These are phyloP conservation scores for Tulasnella sp. DNA, from an alignment of 768 basidiomycete genomes.

Conservation along the genomic window DNA sequence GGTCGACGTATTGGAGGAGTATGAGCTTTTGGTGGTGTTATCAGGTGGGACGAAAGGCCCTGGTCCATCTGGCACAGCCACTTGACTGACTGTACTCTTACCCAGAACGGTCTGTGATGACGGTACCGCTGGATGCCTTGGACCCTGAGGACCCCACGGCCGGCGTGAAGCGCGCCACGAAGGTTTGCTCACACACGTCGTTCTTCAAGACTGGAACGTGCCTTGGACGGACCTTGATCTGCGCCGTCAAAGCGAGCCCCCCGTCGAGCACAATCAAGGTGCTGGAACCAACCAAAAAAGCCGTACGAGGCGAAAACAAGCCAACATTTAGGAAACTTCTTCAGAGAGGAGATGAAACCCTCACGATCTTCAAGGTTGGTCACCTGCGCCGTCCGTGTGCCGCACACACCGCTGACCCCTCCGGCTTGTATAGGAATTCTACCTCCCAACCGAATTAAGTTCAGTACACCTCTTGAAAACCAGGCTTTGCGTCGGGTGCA, in stretches of 20 bases:
- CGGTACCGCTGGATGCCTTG: conserved; percentile 91
- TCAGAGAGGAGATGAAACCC: conserved; percentile 92
- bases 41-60: conserved; percentile 59
- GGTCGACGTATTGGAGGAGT: conserved; percentile 95
- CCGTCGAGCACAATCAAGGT: conserved; percentile 98
- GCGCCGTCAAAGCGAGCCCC: conserved; percentile 94
- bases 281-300: conserved; percentile 93
- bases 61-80: conserved; percentile 75
- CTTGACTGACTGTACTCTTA: conserved; percentile 78
- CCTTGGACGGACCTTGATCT: conserved; percentile 87
- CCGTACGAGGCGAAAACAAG: conserved; percentile 72
- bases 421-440: conserved; percentile 75
- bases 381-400: no score
- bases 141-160: conserved; percentile 89
- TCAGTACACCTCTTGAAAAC: conserved; percentile 98
- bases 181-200: conserved; percentile 92
- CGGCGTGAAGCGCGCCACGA: conserved; percentile 90
- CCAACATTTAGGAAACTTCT: conserved; percentile 92
- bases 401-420: not conserved
- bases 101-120: conserved; percentile 93
- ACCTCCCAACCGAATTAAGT: conserved; percentile 95
- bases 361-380: conserved; percentile 84
- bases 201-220: conserved; percentile 98
- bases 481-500: conserved; percentile 94
- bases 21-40: conserved; percentile 95